Conservation (phyloP, 2,329 filamentous ascomycete species). For the Alternaria arborescens region DNA sequence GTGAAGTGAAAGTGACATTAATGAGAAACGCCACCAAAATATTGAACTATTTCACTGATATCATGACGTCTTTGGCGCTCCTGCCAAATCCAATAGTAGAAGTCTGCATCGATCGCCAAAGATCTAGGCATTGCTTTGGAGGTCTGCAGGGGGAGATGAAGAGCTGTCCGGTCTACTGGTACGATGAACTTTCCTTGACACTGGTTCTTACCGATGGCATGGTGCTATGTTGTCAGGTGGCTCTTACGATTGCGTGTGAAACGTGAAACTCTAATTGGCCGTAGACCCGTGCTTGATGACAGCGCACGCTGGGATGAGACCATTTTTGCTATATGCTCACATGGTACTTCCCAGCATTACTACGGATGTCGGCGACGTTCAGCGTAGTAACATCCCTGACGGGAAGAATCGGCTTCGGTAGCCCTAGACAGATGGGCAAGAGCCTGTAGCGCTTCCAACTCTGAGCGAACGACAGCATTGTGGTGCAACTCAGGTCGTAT, state of each 20-base stretch:
- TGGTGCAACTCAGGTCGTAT: background rate
- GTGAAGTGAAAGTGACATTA: background rate
- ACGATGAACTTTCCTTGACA: background rate
- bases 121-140: background rate
- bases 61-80: background rate
- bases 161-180: background rate
- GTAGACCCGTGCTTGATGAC: background rate
- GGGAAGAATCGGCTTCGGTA: background rate
- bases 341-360: background rate
- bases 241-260: background rate
- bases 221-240: background rate
- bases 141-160: background rate
- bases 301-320: background rate
- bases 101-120: background rate
- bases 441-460: background rate
- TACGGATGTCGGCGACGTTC: background rate
- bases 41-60: background rate
- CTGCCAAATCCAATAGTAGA: background rate
- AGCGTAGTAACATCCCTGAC: background rate
- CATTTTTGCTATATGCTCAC: background rate
- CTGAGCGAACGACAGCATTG: background rate
- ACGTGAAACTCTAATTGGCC: background rate
- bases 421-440: background rate
- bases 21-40: background rate
- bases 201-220: background rate